Evolutionary conservation across 306 rosid genomes (phyloP), one percentile per base, ranked within the genome.

Genomic region (Quercus dentata): DNA sequence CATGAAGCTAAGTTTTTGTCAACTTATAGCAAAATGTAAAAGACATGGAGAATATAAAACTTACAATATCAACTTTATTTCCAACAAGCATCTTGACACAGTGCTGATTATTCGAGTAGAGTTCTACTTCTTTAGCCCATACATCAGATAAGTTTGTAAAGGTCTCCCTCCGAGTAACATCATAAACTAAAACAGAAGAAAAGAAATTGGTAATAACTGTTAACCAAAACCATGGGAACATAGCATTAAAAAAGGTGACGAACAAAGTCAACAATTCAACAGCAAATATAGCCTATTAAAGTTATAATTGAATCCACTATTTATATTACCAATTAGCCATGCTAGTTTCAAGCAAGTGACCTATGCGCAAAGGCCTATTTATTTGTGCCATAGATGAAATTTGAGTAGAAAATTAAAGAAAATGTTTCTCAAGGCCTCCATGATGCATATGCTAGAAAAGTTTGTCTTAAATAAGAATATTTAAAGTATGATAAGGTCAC

Each of bases 71-170:
- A 81, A 96, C 97, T 89, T 96, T 96, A 62, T 96, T 96, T 63
- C 99, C 99, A 35, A 96, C 97, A 33, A 96, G 97, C 85, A 96
- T 82, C 92, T 89, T 96, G 86, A 89, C 92, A 73, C 97, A 93
- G 80, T 91, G 82, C 85, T 93, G 88, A 85, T 90, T 91, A 52
- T 94, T 91, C 4, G 90, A 91, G 80, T 96, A 91, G 64, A 93
- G 89, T 78, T 96, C 98, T 80, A 89, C 92, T 88, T 96, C 99
- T 86, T 93, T 96, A 77, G 97, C 88, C 99, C 99, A 96, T 27
- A 93, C 83, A 5, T 90, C 97, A 74, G 97, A 93, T 86, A 96
- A 78, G 85, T 86, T 93, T 35, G 92, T 87, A 69, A 96, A 96
- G 2, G 97, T 86, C 49, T 91, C 97, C 88, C 99, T 89, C 78